Base-by-base conservation (phyloP, 192 early-diverging fungal genomes). In the Phlyctochytrium planicorne region DNA sequence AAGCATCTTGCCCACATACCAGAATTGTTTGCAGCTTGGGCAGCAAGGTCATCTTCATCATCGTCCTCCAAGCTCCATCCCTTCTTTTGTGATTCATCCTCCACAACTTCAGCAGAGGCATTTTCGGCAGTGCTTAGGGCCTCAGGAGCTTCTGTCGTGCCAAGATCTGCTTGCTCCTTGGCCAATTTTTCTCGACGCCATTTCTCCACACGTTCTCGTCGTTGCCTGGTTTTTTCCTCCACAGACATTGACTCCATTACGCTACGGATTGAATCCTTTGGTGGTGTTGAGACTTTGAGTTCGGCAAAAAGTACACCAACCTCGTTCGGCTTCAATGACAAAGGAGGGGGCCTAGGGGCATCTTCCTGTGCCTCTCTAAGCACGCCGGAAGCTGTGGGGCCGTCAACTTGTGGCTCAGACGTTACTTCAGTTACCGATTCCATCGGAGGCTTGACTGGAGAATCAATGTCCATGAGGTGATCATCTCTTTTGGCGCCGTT, bases 131-230 rank as follows among this genome's bases (percentile, higher is more conserved):
- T 25, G 10, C 4, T 30, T 34, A 3, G 12, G 34, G 14, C 4
- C 3, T 14, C 30, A 6, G 6, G 3, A n/a, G 12, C 60, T 59
- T 10, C 23, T 40, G 24, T 64, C 53, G 29, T 73, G 20, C 24
- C 66, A 10, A 37, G 14, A 3, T 69, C 77, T 1, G 83, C 74
- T 32, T 80, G 60, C 62, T 84, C 77, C 60, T 77, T 65, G 27
- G 69, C 60, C 69, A 77, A 30, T 34, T 87, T 82, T 69, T 91
- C 86, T 67, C 83, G 85, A 56, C 87, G 74, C 93, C 93, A 97
- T 75, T 90, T 85, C 55, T 91, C 88, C 16, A 96, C 68, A 33
- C 91, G 77, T 79, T 95, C 94, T 62, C 86, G 86, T 53, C 93
- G 71, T 70, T 91, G 86, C 35, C 90, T 79, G 35, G 84, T 72